Evolutionary conservation across 139 green algal species (phyloP).

Genomic region (Chlorella vulgaris): DNA sequence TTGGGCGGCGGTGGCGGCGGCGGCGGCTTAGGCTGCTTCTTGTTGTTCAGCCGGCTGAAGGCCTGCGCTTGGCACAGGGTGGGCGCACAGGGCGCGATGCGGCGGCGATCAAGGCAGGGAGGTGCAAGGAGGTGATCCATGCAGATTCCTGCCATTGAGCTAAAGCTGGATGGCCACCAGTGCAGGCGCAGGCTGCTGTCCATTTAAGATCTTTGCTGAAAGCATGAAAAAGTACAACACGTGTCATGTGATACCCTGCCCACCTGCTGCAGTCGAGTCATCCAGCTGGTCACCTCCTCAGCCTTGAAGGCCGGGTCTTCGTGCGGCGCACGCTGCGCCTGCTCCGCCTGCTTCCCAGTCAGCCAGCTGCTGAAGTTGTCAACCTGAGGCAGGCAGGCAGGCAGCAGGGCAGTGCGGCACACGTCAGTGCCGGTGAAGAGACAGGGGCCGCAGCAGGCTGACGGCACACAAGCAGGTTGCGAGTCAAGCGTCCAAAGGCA

Average conservation of each 20-base stretch:
- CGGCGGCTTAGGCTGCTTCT: conserved; percentile 67
- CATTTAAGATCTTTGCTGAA: no score
- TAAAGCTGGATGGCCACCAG: no score
- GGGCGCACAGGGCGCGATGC: background rate
- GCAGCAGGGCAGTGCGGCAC: background rate
- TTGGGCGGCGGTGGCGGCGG: conserved; percentile 27
- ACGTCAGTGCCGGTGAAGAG: background rate
- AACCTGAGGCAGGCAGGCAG: conserved; percentile 41
- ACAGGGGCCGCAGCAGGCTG: background rate
- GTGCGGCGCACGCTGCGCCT: conserved; percentile 62
- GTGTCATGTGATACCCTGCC: no score
- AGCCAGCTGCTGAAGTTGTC: conserved; percentile 70
- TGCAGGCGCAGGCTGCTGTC: no score
- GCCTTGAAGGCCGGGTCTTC: conserved; percentile 70
- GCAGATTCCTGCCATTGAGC: no score
- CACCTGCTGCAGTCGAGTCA: conserved; percentile 49
- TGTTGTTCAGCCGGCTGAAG: conserved; percentile 70
- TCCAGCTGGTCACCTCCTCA: conserved; percentile 45
- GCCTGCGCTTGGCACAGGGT: background rate
- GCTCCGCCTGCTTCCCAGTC: conserved; percentile 58
- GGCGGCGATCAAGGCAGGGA: no score
- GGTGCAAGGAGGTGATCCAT: no score
- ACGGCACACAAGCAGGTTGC: no score
- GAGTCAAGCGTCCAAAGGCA: no score
- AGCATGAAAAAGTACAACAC: no score